Conservation (phyloP, 2,329 filamentous ascomycete species). For the Sarocladiaceae sp. region DNA sequence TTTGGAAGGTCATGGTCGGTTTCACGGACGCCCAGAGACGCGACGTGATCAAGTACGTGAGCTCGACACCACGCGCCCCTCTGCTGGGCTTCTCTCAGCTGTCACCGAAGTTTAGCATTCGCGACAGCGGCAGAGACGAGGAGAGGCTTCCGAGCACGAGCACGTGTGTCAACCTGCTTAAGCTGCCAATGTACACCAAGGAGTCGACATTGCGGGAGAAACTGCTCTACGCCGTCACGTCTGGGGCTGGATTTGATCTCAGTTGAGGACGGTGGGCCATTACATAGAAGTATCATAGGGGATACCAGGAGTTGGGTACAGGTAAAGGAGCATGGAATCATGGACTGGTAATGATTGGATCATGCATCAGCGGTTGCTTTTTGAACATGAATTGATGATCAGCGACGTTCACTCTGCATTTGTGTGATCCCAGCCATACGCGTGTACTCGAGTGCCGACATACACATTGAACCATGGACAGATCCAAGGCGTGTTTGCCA, state of each 20-base stretch:
- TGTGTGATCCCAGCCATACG: too few species aligned
- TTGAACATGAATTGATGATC: too few species aligned
- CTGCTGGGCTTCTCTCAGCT: conserved; percentile 83
- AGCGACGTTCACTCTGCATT: too few species aligned
- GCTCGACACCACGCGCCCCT: conserved; percentile 83
- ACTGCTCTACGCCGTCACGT: conserved; percentile 81
- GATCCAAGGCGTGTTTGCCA: too few species aligned
- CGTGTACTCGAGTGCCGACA: too few species aligned
- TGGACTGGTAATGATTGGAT: too few species aligned
- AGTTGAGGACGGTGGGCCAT: conserved; percentile 32
- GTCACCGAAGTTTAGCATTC: conserved; percentile 80
- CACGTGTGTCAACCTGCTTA: conserved; percentile 92
- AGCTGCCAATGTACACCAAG: conserved; percentile 75
- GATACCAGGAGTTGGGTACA: too few species aligned
- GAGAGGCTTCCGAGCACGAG: conserved; percentile 88
- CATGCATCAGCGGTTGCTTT: too few species aligned
- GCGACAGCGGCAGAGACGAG: conserved; percentile 55
- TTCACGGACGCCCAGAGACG: conserved; percentile 72
- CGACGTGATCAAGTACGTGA: conserved; percentile 92
- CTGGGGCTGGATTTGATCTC: conserved; percentile 87
- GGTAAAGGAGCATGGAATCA: too few species aligned
- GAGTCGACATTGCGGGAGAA: conserved; percentile 65
- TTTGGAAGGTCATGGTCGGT: conserved; percentile 82
- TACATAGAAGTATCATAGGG: too few species aligned
- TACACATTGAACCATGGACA: too few species aligned